phyloP scores from a whole-genome alignment of 768 basidiomycete genomes.

The Fomitopsis serialis region DNA sequence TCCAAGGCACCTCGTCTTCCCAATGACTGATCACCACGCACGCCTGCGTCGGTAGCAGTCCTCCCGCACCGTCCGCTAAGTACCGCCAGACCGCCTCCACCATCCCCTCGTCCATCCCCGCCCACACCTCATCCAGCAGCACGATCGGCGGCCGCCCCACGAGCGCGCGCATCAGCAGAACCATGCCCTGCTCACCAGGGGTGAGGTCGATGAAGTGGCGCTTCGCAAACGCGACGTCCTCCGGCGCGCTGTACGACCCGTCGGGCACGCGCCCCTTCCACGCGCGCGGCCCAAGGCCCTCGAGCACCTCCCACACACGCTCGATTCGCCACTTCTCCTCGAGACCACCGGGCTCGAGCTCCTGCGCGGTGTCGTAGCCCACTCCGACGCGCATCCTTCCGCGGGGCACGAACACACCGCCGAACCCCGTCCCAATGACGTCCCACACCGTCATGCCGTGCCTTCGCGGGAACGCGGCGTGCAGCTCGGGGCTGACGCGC shows the following conservation, averaged over 20 bases:
- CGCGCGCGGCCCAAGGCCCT: conserved; percentile 52
- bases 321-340: conserved; percentile 34
- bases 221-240: conserved; percentile 39
- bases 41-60: conserved; percentile 55
- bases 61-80: conserved; percentile 44
- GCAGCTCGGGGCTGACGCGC: conserved; percentile 83
- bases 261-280: conserved; percentile 30
- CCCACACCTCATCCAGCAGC: conserved; percentile 88
- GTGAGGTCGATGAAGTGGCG: conserved; percentile 59
- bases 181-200: conserved; percentile 71
- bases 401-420: conserved; percentile 68
- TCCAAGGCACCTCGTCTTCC: conserved; percentile 91
- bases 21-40: conserved; percentile 87
- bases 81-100: conserved; percentile 59
- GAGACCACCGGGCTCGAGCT: conserved; percentile 34
- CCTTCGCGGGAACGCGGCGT: conserved; percentile 82
- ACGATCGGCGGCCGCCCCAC: conserved; percentile 71
- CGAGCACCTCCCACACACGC: conserved; percentile 54
- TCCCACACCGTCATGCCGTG: conserved; percentile 67
- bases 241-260: conserved; percentile 7
- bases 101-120: conserved; percentile 85
- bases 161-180: conserved; percentile 82
- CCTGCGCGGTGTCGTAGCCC: conserved; percentile 30
- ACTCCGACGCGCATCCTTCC: conserved; percentile 41
- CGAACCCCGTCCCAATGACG: conserved; percentile 83